These are phyloP conservation scores for Fusarium chlamydosporum DNA, from an alignment of 2,329 filamentous ascomycete genomes.

Conservation along the genomic window DNA sequence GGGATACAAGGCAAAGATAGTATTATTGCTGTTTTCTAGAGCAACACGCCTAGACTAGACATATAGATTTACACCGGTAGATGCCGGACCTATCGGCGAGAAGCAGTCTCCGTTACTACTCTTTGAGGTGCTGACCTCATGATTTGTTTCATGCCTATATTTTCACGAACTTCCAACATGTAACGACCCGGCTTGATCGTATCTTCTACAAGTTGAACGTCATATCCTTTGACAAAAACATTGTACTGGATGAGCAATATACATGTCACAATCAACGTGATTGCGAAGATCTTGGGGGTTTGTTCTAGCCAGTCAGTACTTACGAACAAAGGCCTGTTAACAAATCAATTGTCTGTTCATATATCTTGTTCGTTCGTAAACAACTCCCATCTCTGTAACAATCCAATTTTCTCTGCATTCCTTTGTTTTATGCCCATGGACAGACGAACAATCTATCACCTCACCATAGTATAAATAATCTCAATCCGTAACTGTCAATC, in stretches of 20 bases:
- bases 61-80: too few relatives aligned
- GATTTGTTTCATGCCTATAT: not conserved
- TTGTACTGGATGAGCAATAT: not conserved
- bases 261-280: fast-evolving
- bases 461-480: not conserved
- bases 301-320: not conserved
- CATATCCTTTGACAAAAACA: too few relatives aligned
- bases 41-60: too few relatives aligned
- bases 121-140: not conserved
- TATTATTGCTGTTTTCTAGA: not conserved
- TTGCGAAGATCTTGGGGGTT: not conserved
- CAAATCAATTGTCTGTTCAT: not conserved
- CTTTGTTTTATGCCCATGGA: not conserved
- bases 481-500: too few relatives aligned
- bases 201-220: too few relatives aligned
- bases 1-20: not conserved
- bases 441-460: not conserved
- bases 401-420: not conserved
- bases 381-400: too few relatives aligned
- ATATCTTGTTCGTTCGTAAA: not conserved
- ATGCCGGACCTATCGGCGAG: too few relatives aligned
- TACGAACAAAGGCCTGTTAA: not conserved
- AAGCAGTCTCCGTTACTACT: not conserved
- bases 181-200: too few relatives aligned
- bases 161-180: too few relatives aligned